Conservation (phyloP, 305 asterid genomes). For the Plantago coronopus region DNA sequence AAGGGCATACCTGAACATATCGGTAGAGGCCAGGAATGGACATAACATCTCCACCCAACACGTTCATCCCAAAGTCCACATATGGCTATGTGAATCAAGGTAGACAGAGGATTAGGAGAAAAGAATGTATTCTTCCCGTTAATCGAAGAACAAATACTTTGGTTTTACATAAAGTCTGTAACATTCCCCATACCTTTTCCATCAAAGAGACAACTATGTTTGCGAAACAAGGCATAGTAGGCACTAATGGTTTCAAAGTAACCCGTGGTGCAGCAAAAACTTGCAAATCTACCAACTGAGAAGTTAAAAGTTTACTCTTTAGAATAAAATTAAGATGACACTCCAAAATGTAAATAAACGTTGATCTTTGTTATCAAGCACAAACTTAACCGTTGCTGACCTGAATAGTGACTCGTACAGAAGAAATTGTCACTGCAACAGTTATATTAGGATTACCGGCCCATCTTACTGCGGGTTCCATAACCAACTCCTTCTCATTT, state of each 20-base stretch:
- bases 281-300: conserved; percentile 75
- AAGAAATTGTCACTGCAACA: conserved; percentile 43
- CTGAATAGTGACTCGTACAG: conserved; percentile 54
- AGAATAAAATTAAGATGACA: conserved; percentile 4
- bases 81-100: conserved; percentile 46
- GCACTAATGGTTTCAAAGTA: conserved; percentile 74
- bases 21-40: conserved; percentile 78
- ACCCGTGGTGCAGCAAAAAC: conserved; percentile 58
- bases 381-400: conserved; percentile 32
- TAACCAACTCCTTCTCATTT: conserved; percentile 72
- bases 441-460: conserved; percentile 75
- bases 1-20: conserved; percentile 55
- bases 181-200: conserved; percentile 52
- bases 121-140: neutral
- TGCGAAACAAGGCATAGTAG: conserved; percentile 71
- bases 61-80: conserved; percentile 76
- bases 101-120: conserved; percentile 5
- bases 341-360: conserved; percentile 1
- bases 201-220: conserved; percentile 57
- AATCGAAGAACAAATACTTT: neutral
- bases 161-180: neutral
- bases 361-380: conserved; percentile 1
- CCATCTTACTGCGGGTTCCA: conserved; percentile 81
- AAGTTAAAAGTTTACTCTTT: conserved; percentile 20
- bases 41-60: conserved; percentile 81